Conservation (phyloP, 1,284 basidiomycete species). For the Ustilago hordei region DNA sequence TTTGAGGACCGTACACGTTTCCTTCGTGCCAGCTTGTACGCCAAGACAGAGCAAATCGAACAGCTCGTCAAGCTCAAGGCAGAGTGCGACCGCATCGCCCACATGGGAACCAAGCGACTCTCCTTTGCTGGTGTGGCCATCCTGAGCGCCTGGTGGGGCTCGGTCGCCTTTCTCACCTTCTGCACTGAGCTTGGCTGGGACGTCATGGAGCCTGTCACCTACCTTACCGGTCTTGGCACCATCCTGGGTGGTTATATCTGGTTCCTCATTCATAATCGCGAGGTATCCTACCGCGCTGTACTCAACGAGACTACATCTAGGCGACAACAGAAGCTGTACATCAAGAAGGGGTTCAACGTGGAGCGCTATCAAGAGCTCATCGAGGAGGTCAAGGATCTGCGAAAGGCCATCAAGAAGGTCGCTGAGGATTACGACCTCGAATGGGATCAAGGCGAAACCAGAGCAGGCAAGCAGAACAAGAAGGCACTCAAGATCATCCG, state of each 20-base stretch:
- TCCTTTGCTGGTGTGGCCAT: conserved; percentile 57
- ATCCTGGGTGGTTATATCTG: conserved; percentile 61
- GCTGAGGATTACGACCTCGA: conserved; percentile 64
- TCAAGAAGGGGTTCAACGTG: conserved; percentile 59
- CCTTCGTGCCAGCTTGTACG: conserved; percentile 49
- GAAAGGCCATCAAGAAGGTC: conserved; percentile 58
- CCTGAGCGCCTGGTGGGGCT: conserved; percentile 57
- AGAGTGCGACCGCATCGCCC: conserved; percentile 59
- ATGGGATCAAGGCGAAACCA: conserved; percentile 61
- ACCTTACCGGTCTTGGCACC: conserved; percentile 59
- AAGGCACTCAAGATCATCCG: conserved; percentile 61
- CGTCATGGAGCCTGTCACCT: conserved; percentile 58
- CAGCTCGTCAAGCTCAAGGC: conserved; percentile 54
- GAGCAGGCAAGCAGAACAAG: conserved; percentile 54
- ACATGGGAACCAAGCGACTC: conserved; percentile 51
- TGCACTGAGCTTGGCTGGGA: conserved; percentile 58
- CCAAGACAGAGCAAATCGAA: conserved; percentile 60
- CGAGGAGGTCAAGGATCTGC: conserved; percentile 59
- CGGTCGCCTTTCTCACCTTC: conserved; percentile 58
- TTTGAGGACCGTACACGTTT: conserved; percentile 63
- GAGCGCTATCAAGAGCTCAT: conserved; percentile 60
- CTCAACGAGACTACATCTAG: conserved; percentile 62
- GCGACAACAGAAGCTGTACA: conserved; percentile 59
- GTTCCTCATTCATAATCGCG: conserved; percentile 63
- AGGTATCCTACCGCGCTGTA: conserved; percentile 61